These are phyloP conservation scores for Drosera capensis DNA, from an alignment of 148 eudicot genomes.

Conservation along the genomic window DNA sequence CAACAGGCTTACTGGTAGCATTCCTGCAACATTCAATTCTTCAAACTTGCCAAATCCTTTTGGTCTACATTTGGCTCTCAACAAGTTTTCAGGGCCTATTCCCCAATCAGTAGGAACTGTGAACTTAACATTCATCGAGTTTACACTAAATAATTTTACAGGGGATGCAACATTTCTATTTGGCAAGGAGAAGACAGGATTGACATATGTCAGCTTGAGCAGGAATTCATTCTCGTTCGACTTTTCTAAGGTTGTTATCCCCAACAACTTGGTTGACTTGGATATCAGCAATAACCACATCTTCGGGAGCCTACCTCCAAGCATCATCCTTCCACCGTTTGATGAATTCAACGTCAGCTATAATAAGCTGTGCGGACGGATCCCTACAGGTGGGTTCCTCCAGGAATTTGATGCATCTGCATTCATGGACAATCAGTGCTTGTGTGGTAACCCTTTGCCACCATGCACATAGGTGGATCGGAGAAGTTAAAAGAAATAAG, in stretches of 20 bases:
- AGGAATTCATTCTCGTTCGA: neutral
- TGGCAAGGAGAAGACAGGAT: neutral
- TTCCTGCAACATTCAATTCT: neutral
- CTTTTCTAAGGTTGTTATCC: neutral
- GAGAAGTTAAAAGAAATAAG: no score
- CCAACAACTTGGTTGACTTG: neutral
- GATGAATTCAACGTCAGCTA: neutral
- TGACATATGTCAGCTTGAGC: neutral
- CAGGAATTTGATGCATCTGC: neutral
- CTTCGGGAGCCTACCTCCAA: neutral
- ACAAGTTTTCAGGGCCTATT: neutral
- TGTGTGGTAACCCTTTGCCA: neutral
- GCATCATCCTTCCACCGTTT: neutral
- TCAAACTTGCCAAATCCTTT: neutral
- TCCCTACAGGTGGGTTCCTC: neutral
- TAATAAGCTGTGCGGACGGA: neutral
- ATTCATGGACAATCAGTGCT: neutral
- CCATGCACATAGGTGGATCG: slow-evolving; percentile 1
- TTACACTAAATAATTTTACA: neutral
- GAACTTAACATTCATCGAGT: neutral
- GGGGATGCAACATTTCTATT: neutral
- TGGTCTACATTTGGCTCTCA: neutral
- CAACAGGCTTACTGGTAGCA: neutral
- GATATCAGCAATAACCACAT: neutral
- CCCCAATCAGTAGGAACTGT: neutral